Evolutionary conservation across 1,139 yeast species (phyloP).

Genomic region (Pichia sp.): DNA sequence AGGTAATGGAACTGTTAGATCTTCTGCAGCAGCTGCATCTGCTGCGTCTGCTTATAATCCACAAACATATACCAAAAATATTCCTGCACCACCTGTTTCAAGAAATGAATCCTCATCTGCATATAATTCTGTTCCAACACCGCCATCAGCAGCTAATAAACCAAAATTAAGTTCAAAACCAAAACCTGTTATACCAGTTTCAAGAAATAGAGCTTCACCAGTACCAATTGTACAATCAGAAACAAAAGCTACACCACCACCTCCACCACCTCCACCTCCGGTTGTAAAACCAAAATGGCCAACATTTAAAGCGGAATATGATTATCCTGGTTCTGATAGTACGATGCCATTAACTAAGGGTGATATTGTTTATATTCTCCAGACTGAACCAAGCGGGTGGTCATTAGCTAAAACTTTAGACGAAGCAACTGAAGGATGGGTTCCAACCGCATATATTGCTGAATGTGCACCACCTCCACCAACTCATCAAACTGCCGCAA

Average conservation of each 20-base stretch:
- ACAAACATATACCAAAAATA: slow-evolving; percentile 13
- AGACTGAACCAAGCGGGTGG: slow-evolving; percentile 82
- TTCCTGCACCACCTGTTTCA: slow-evolving; percentile 20
- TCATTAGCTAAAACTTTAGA: slow-evolving; percentile 76
- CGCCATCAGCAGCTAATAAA: slow-evolving; percentile 20
- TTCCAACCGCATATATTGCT: slow-evolving; percentile 85
- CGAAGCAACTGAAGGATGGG: slow-evolving; percentile 89
- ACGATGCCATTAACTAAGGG: slow-evolving; percentile 74
- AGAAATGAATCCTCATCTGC: slow-evolving; percentile 14
- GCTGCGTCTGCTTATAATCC: slow-evolving; percentile 28
- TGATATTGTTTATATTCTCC: slow-evolving; percentile 64
- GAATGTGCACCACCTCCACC: slow-evolving; percentile 53
- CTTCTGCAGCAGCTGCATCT: slow-evolving; percentile 28
- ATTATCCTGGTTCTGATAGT: slow-evolving; percentile 81
- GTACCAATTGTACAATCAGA: slow-evolving; percentile 16
- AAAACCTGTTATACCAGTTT: slow-evolving; percentile 16
- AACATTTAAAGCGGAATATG: slow-evolving; percentile 80
- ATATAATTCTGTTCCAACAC: slow-evolving; percentile 19
- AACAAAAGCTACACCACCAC: no score
- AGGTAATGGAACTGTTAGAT: slow-evolving; percentile 20
- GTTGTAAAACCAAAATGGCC: slow-evolving; percentile 63
- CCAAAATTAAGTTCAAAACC: slow-evolving; percentile 22
- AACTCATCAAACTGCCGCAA: no score
- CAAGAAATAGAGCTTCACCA: slow-evolving; percentile 21
- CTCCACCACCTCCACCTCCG: slow-evolving; percentile 70